phyloP scores from a whole-genome alignment of 345 rosid species.

The Eutrema yunnanense region DNA sequence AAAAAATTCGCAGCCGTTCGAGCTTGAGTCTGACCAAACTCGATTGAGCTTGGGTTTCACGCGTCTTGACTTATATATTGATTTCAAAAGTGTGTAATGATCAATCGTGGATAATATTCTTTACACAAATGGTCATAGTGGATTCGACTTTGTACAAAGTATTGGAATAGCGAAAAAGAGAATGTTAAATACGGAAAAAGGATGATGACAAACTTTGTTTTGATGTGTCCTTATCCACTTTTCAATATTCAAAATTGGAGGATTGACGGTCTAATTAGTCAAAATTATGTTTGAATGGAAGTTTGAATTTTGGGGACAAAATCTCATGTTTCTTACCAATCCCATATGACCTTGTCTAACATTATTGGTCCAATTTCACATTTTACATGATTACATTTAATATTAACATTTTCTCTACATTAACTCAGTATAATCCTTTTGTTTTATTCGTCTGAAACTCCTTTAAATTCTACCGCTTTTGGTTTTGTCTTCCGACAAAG shows the following conservation, averaged over 20 bases:
- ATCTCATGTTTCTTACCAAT: constrained; percentile 17
- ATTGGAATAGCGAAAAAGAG: constrained; percentile 2
- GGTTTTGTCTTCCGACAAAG: not conserved
- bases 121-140: constrained; percentile 12
- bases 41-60: not conserved
- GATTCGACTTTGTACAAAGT: constrained; percentile 8
- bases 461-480: constrained; percentile 2
- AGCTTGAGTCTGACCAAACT: not conserved
- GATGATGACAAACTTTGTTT: not conserved
- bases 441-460: not conserved
- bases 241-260: constrained; percentile 19
- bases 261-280: constrained; percentile 21
- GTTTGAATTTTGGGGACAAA: constrained; percentile 10
- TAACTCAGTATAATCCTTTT: not conserved
- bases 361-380: constrained; percentile 4
- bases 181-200: not conserved
- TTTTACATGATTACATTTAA: not conserved
- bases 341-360: constrained; percentile 9
- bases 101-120: constrained; percentile 2
- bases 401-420: constrained; percentile 9
- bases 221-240: constrained; percentile 25
- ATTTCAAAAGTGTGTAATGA: not conserved
- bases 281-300: constrained; percentile 21
- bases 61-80: not conserved
- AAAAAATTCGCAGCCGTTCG: not conserved